Percentiles rank a stretch among this genome's conserved stretches.
These are phyloP conservation scores for Skeletonema menzelii DNA, from an alignment of 108 stramenopile genomes.

Conservation along the genomic window DNA sequence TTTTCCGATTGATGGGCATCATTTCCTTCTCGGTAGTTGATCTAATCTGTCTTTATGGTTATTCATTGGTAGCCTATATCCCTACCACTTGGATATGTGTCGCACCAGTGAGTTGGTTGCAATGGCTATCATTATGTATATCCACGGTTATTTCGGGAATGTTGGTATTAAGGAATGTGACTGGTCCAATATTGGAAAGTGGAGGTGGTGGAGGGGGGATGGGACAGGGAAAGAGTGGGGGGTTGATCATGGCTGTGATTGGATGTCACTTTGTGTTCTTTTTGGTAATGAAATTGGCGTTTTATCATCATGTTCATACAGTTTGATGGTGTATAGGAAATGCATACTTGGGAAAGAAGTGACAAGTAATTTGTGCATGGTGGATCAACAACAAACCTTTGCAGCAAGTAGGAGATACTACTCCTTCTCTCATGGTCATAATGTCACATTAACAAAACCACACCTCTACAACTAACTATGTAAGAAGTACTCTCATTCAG, in stretches of 20 bases:
- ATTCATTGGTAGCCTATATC: constrained; percentile 74
- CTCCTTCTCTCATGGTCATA: too few species aligned
- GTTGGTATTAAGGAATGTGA: constrained; percentile 73
- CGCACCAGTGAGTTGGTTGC: constrained; percentile 49
- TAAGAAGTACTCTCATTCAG: too few species aligned
- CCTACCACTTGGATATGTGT: constrained; percentile 64
- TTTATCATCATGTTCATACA: constrained; percentile 50
- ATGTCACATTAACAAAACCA: too few species aligned
- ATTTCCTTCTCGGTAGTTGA: constrained; percentile 51
- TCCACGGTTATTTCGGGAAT: constrained; percentile 59
- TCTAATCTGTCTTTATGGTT: constrained; percentile 82
- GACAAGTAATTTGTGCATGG: too few species aligned
- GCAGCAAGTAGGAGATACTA: too few species aligned
- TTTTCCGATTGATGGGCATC: constrained; percentile 50
- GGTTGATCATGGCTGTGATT: constrained; percentile 62
- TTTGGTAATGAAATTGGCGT: constrained; percentile 70
- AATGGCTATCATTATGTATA: constrained; percentile 54
- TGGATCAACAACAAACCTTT: too few species aligned
- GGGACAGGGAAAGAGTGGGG: constrained; percentile 53
- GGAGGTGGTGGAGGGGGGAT: constrained; percentile 2
- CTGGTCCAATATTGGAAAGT: constrained; percentile 55
- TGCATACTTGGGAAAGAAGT: too few species aligned
- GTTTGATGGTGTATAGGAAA: too few species aligned
- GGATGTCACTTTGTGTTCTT: constrained; percentile 74
- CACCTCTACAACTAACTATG: too few species aligned